Evolutionary conservation across 2,329 filamentous ascomycete species (phyloP).

Genomic region (Colletotrichum sp.): DNA sequence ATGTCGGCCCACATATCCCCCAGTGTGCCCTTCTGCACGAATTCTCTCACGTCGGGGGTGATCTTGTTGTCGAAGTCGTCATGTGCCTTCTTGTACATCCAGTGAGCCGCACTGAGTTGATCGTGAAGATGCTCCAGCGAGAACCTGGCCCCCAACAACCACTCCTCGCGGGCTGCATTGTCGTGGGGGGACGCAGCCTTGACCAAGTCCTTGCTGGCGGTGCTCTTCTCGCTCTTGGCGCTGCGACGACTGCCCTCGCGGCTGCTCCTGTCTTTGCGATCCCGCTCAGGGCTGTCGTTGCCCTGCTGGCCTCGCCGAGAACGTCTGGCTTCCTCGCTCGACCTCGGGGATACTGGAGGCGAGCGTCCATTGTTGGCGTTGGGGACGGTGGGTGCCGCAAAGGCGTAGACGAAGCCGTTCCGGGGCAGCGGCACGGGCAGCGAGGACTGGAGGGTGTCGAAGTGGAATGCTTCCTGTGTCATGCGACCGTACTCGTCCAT

Average conservation of each 20-base stretch:
- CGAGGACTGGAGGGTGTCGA: not conserved
- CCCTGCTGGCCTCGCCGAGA: not conserved
- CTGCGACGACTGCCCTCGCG: not conserved
- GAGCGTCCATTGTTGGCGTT: not conserved
- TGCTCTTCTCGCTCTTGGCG: not conserved
- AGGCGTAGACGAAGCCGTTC: not conserved
- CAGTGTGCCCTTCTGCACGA: not conserved
- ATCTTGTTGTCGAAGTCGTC: not conserved
- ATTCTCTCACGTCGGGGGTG: not conserved
- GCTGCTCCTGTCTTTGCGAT: not conserved
- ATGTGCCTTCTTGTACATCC: not conserved
- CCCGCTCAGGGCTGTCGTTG: not conserved
- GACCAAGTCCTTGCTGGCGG: not conserved
- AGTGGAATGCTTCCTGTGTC: not conserved
- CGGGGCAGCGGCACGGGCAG: not conserved
- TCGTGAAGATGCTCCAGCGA: not conserved
- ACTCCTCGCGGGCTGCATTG: not conserved
- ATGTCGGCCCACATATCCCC: conserved; percentile 3
- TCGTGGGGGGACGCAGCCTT: not conserved
- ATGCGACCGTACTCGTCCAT: not conserved
- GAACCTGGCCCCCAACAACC: not conserved
- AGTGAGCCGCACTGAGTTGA: conserved; percentile 3
- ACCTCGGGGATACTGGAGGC: not conserved
- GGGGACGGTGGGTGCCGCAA: not conserved
- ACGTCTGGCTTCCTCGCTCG: not conserved